A percentile compares a stretch with the other conserved stretches of the same genome.
These are phyloP conservation scores for Stereum hirsutum DNA, from an alignment of 1,284 basidiomycete genomes.

Conservation along the genomic window DNA sequence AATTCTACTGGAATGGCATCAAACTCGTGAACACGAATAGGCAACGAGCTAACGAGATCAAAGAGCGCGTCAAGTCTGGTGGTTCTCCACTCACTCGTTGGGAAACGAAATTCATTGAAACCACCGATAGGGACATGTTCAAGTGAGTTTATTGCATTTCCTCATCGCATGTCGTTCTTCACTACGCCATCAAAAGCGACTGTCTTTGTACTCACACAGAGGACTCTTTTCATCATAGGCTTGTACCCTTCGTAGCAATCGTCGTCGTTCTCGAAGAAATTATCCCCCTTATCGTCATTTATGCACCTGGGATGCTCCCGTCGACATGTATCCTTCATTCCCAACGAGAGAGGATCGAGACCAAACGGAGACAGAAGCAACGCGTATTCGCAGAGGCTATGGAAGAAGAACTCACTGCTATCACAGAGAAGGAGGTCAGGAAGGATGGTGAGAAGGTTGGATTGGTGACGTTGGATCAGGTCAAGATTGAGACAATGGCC, in stretches of 20 bases:
- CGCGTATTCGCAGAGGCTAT: constrained; percentile 23
- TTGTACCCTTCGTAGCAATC: constrained; percentile 75
- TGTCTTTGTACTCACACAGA: background rate
- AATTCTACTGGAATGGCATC: constrained; percentile 72
- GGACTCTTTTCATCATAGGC: constrained; percentile 39
- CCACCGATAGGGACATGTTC: constrained; percentile 51
- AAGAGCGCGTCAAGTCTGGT: constrained; percentile 41
- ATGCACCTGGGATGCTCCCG: constrained; percentile 77
- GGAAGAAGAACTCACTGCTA: constrained; percentile 20
- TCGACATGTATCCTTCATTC: constrained; percentile 84
- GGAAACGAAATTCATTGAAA: constrained; percentile 59
- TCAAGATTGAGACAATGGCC: constrained; percentile 20
- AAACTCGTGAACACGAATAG: constrained; percentile 60
- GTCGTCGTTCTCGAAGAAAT: constrained; percentile 74
- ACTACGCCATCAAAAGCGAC: background rate
- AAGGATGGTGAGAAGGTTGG: no score
- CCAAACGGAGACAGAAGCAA: constrained; percentile 48
- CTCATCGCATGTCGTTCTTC: constrained; percentile 1
- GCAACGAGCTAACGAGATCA: constrained; percentile 42
- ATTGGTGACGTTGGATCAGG: no score
- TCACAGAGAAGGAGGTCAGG: no score
- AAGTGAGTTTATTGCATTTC: constrained; percentile 38
- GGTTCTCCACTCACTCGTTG: constrained; percentile 49
- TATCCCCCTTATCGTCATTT: constrained; percentile 78
- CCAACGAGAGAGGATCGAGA: constrained; percentile 64